phyloP scores from a whole-genome alignment of 2,329 filamentous ascomycete genomes.

The Pseudogymnoascus sp. region DNA sequence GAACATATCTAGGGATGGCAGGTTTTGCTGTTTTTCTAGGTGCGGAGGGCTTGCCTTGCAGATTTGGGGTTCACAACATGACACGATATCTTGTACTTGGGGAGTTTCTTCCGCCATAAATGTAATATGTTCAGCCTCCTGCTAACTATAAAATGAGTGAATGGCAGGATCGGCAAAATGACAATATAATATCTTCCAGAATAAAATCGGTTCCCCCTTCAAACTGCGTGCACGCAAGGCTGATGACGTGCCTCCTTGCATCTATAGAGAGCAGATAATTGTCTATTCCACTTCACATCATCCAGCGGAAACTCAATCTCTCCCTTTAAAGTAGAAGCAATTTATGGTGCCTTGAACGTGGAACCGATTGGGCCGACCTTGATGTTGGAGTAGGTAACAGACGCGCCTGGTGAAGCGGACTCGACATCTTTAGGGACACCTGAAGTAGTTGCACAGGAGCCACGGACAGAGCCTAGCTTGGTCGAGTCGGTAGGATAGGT shows the following conservation, averaged over 20 bases:
- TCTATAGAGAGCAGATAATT: not conserved
- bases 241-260: not conserved
- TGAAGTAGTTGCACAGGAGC: slow-evolving; percentile 42
- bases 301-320: not conserved
- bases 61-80: no score
- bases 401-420: slow-evolving; percentile 34
- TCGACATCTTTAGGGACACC: slow-evolving; percentile 45
- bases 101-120: not conserved
- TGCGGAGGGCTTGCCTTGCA: no score
- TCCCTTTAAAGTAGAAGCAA: not conserved
- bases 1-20: no score
- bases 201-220: not conserved
- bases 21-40: no score
- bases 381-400: slow-evolving; percentile 31
- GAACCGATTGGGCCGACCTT: slow-evolving; percentile 26
- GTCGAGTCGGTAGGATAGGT: slow-evolving; percentile 46
- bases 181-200: not conserved
- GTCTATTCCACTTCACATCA: not conserved
- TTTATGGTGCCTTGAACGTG: slow-evolving; percentile 17
- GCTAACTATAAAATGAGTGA: not conserved
- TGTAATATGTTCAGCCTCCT: not conserved
- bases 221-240: not conserved
- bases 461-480: slow-evolving; percentile 41
- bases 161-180: not conserved
- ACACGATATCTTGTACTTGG: no score